A percentile compares a stretch with the other conserved stretches of the same genome.
These are phyloP conservation scores for Trichodelitschia bisporula DNA, from an alignment of 495 filamentous ascomycete species.

Conservation along the genomic window DNA sequence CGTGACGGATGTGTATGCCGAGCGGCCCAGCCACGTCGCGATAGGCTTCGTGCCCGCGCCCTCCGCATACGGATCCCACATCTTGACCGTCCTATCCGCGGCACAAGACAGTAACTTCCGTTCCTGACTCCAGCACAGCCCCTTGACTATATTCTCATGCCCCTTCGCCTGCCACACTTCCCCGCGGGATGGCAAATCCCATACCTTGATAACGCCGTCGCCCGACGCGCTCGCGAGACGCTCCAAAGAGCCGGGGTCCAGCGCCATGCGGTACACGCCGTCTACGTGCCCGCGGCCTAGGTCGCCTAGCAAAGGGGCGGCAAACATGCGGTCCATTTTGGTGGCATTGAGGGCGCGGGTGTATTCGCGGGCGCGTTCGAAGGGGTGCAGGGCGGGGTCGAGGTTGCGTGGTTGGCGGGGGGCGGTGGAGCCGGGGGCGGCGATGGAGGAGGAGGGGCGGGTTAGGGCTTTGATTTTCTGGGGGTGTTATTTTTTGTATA, in stretches of 20 bases:
- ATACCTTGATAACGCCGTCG: conserved; percentile 63
- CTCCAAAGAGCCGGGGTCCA: conserved; percentile 18
- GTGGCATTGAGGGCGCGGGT: conserved; percentile 71
- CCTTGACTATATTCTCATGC: conserved; percentile 77
- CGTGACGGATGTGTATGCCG: conserved; percentile 62
- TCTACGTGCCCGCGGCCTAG: conserved; percentile 84
- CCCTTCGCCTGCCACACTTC: conserved; percentile 64
- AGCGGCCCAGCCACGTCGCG: conserved; percentile 59
- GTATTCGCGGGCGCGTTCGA: conserved; percentile 85
- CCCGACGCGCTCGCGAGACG: conserved; percentile 18
- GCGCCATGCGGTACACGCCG: conserved; percentile 35
- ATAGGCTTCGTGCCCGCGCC: conserved; percentile 31
- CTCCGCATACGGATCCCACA: conserved; percentile 59
- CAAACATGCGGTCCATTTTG: conserved; percentile 90
- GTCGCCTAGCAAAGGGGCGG: conserved; percentile 71
- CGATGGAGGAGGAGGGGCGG: conserved; percentile 48
- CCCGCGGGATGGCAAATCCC: conserved; percentile 58
- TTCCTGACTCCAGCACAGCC: conserved; percentile 65
- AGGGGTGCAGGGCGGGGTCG: conserved; percentile 81
- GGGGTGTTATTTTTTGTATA: too few species aligned
- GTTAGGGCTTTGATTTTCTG: conserved; percentile 84
- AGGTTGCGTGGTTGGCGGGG: conserved; percentile 61
- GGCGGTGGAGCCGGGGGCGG: conserved; percentile 53
- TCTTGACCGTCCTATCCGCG: conserved; percentile 62
- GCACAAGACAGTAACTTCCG: conserved; percentile 76